Evolutionary conservation across 2,329 filamentous ascomycete species (phyloP), one percentile per base, ranked within the genome.

Genomic region (Sporothrix mexicana): DNA sequence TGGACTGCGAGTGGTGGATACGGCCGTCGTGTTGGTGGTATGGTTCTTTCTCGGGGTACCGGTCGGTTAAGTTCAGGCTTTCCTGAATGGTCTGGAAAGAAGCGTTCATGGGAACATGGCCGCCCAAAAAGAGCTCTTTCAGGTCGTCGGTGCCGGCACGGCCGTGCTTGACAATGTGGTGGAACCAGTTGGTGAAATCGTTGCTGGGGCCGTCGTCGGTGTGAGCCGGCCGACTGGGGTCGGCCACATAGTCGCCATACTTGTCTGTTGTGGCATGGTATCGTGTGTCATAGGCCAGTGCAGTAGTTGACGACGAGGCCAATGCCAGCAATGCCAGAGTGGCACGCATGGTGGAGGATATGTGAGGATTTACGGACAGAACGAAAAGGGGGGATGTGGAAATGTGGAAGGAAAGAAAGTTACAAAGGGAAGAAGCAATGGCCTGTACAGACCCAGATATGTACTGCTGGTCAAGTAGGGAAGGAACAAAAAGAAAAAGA

Each of bases 151-250:
- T 36, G 8, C 55, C 55, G n/a, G 55, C 69, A n/a, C 69, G 69
- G 43, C 43, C 69, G 55, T 70, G 45, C 53, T 59, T 61, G 20
- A 70, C 55, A 61, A 70, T 70, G 55, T 47, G 2, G 69, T 70
- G 69, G 43, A 70, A 70, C 69, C 69, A 70, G 36, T 61, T 25
- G 0, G 69, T 61, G 13, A 70, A 70, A 8, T 47, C 41, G 12
- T 61, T 25, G 12, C 23, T n/a, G n/a, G 41, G 41, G 0, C 23
- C 23, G 8, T 20, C 10, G 12, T 70, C 53, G 13, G 6, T 3
- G 15, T 70, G 41, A 9, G 23, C 55, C 13, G 53, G 69, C 20
- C 41, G 41, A 9, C 41, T 51, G 13, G 41, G 45, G 55, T 70
- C 53, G 41, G 69, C 69, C 1, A 61, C 53, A 43, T 36, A 61